A percentile compares a stretch with the other conserved stretches of the same genome.
Conservation (phyloP, 179 eudicot species). For the Camellia oleifera region DNA sequence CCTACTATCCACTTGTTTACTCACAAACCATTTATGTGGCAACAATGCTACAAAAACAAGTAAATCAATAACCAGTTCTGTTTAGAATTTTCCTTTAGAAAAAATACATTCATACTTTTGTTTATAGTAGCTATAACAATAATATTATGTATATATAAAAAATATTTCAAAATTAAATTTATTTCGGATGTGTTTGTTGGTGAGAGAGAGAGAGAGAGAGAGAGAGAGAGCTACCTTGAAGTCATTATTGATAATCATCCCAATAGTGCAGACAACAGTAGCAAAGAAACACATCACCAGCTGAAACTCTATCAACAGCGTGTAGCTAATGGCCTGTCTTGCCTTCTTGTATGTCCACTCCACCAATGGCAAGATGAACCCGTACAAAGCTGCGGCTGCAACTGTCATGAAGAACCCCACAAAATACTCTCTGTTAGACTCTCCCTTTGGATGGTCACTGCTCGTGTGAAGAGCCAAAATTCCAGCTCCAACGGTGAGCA, state of each 20-base stretch:
- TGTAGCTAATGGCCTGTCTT: slow-evolving; percentile 21
- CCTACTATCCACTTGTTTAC: too few species aligned
- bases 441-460: slow-evolving; percentile 33
- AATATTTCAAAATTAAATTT: too few species aligned
- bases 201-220: background rate
- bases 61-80: too few species aligned
- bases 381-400: slow-evolving; percentile 30
- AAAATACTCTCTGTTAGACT: slow-evolving; percentile 23
- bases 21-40: too few species aligned
- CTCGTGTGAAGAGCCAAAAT: slow-evolving; percentile 29
- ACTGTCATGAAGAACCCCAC: slow-evolving; percentile 29
- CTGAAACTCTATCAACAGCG: slow-evolving; percentile 32
- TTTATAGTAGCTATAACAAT: too few species aligned
- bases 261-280: slow-evolving; percentile 28
- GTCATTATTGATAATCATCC: slow-evolving; percentile 32
- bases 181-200: too few species aligned
- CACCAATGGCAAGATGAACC: slow-evolving; percentile 27
- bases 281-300: slow-evolving; percentile 29
- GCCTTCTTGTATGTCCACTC: slow-evolving; percentile 32
- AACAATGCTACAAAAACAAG: too few species aligned
- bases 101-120: too few species aligned
- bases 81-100: too few species aligned
- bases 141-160: too few species aligned
- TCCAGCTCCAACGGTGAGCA: slow-evolving; percentile 26
- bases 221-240: slow-evolving; percentile 16